Evolutionary conservation across 75 land plant species (phyloP).

Genomic region (Cryptomeria japonica): DNA sequence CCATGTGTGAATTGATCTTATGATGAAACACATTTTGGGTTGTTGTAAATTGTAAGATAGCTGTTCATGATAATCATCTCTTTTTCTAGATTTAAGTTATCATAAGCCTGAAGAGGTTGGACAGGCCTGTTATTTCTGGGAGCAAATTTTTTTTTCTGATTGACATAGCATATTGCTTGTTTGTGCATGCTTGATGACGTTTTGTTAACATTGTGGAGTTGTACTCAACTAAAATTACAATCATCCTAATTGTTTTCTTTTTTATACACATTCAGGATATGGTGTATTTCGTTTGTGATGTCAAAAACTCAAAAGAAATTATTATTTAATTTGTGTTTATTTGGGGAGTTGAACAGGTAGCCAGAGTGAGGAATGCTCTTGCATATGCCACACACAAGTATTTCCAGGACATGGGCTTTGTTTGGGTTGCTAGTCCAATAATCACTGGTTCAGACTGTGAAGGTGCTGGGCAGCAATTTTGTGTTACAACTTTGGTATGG

Average conservation of each 20-base stretch:
- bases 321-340: constrained; percentile 4
- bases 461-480: constrained; percentile 98
- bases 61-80: constrained; percentile 7
- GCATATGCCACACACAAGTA: constrained; percentile 96
- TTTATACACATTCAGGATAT: not conserved
- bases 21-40: not conserved
- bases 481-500: constrained; percentile 95
- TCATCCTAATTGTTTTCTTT: not conserved
- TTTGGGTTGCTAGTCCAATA: constrained; percentile 96
- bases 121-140: not conserved
- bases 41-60: not conserved
- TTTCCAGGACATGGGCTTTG: constrained; percentile 96
- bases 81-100: not conserved
- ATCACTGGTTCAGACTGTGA: constrained; percentile 99
- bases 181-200: not conserved
- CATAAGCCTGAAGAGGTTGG: not conserved
- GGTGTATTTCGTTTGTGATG: not conserved
- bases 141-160: not conserved
- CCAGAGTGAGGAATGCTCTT: constrained; percentile 91
- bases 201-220: not conserved
- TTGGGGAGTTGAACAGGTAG: constrained; percentile 53
- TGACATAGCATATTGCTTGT: not conserved
- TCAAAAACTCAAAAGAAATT: not conserved
- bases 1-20: not conserved
- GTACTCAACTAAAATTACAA: not conserved